Evolutionary conservation across 352 stramenopile genomes (phyloP).

Genomic region (Globisporangium spiculum): DNA sequence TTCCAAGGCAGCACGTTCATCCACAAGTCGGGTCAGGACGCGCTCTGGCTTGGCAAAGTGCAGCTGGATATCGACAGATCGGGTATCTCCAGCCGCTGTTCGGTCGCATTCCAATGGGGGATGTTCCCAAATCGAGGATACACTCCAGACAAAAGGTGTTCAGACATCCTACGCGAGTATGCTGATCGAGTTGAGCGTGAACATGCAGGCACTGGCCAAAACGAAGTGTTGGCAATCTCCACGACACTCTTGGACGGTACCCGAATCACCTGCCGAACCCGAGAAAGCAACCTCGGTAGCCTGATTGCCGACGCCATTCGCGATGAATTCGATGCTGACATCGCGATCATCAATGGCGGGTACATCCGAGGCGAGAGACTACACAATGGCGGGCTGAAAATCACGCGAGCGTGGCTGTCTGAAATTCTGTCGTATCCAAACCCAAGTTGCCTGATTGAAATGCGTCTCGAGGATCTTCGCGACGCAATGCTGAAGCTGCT

Average conservation of each 20-base stretch:
- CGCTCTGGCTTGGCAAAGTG: neutral
- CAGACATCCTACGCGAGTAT: neutral
- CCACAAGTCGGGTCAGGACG: neutral
- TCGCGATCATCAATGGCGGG: neutral
- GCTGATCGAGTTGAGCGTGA: neutral
- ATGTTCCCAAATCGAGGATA: neutral
- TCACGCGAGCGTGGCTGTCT: neutral
- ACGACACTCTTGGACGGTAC: neutral
- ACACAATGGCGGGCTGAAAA: neutral
- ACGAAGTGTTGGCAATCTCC: neutral
- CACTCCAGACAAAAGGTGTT: neutral
- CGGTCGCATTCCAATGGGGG: neutral
- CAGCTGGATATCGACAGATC: neutral
- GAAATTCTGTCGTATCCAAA: neutral
- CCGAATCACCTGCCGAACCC: neutral
- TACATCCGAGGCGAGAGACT: neutral
- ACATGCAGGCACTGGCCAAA: neutral
- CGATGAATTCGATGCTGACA: neutral
- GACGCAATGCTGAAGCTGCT: neutral
- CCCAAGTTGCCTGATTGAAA: neutral
- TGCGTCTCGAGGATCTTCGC: neutral
- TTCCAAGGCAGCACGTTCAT: neutral
- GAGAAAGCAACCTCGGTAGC: neutral
- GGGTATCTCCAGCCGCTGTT: neutral
- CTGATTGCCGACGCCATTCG: neutral